Percentiles rank a stretch among this genome's conserved stretches.
Evolutionary conservation across 257 asterid species (phyloP).

Genomic region (Marsdenia floribunda): DNA sequence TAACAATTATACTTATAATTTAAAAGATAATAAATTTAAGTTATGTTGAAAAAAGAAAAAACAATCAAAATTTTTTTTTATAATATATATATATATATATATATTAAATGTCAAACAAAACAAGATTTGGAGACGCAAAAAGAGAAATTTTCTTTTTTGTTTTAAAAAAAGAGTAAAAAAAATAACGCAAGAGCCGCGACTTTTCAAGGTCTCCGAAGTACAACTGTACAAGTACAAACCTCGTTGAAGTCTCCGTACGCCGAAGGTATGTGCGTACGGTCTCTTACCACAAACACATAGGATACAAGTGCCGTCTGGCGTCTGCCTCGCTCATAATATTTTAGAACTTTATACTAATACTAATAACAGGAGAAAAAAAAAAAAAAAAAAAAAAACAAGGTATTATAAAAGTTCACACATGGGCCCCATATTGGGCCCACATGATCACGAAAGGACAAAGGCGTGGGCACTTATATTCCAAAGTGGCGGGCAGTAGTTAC

Average conservation of each 20-base stretch:
- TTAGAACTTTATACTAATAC: no score
- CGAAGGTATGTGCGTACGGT: neutral
- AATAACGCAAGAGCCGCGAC: neutral
- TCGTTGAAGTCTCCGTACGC: conserved; percentile 11
- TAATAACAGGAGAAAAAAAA: no score
- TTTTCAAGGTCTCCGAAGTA: neutral
- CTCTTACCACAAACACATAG: neutral
- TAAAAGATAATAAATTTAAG: no score
- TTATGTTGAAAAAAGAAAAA: no score
- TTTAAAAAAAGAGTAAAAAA: no score
- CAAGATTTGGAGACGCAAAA: no score
- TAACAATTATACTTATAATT: no score
- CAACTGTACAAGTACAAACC: neutral
- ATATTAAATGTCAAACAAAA: no score
- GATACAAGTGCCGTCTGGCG: neutral
- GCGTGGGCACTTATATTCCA: neutral
- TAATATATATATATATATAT: no score
- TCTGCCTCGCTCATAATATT: neutral
- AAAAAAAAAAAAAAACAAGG: neutral
- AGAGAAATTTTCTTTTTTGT: neutral
- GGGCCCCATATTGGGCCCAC: conserved; percentile 7
- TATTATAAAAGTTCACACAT: no score
- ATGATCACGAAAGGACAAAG: neutral
- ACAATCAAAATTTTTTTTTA: no score
- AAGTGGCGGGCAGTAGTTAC: conserved; percentile 5